A percentile compares a stretch with the other conserved stretches of the same genome.
Conservation (phyloP, 208 protist genomes). For the Crithidia expoeki region DNA sequence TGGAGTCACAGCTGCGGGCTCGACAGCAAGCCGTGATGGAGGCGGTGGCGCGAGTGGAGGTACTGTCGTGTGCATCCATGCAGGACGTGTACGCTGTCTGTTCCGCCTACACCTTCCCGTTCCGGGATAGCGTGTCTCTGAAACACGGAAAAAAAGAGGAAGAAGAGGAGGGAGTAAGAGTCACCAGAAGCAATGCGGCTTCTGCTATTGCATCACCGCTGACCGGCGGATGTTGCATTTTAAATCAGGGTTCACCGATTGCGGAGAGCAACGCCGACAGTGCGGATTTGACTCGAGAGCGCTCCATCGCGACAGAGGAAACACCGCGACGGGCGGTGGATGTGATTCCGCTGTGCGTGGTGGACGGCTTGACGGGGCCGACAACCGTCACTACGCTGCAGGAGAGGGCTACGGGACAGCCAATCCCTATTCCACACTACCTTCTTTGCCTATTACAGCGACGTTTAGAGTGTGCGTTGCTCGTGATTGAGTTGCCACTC, state of each 20-base stretch:
- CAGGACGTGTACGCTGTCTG: slow-evolving; percentile 43
- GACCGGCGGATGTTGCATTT: too few relatives aligned
- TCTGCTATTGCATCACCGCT: too few relatives aligned
- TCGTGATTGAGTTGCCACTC: slow-evolving; percentile 47
- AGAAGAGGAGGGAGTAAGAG: background rate
- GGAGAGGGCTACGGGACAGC: slow-evolving; percentile 53
- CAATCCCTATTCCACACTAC: slow-evolving; percentile 54
- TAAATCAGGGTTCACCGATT: too few relatives aligned
- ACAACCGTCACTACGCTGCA: slow-evolving; percentile 52
- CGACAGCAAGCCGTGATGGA: slow-evolving; percentile 38
- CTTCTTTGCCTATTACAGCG: slow-evolving; percentile 64
- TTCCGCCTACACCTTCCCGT: slow-evolving; percentile 25
- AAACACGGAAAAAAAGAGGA: background rate
- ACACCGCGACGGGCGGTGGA: background rate
- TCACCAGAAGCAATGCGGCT: too few relatives aligned
- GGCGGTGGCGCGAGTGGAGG: slow-evolving; percentile 49
- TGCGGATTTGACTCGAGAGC: too few relatives aligned
- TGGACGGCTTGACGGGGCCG: slow-evolving; percentile 47
- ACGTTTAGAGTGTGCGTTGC: slow-evolving; percentile 59
- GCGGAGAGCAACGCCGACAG: too few relatives aligned
- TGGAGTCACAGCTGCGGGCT: background rate
- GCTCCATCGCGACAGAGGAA: too few relatives aligned
- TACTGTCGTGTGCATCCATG: slow-evolving; percentile 53
- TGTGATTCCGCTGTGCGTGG: slow-evolving; percentile 55
- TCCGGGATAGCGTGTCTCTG: too few relatives aligned